Conservation (phyloP, 371 early-diverging fungal species). For the Mucor plumbeus region DNA sequence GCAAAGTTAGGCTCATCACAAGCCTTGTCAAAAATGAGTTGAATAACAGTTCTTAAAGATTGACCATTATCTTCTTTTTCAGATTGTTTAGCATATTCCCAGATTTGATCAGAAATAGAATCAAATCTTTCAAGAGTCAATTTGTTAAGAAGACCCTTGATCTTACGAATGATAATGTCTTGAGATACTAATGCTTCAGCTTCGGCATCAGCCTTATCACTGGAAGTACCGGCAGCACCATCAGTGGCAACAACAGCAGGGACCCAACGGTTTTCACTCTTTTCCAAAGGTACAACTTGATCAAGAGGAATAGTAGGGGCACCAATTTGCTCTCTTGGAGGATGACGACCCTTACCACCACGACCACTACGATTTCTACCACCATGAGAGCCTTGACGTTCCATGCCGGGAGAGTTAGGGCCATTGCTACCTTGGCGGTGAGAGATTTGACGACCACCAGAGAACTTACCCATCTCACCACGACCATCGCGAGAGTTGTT, state of each 20-base stretch:
- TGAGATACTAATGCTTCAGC: conserved; percentile 52
- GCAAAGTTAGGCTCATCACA: conserved; percentile 92
- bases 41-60: conserved; percentile 80
- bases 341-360: conserved; percentile 58
- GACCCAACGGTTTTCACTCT: conserved; percentile 86
- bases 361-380: conserved; percentile 58
- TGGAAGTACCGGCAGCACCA: conserved; percentile 19
- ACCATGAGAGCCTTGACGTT: conserved; percentile 55
- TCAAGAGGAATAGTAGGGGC: conserved; percentile 68
- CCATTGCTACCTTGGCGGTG: conserved; percentile 60
- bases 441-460: conserved; percentile 50
- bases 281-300: conserved; percentile 75
- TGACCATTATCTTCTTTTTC: conserved; percentile 70
- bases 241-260: conserved; percentile 61
- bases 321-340: conserved; percentile 46
- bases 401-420: conserved; percentile 58
- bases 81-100: conserved; percentile 76
- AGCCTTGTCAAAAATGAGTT: conserved; percentile 92
- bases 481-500: conserved; percentile 49
- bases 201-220: conserved; percentile 17
- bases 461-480: conserved; percentile 54
- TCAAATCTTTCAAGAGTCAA: conserved; percentile 95
- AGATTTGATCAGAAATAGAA: conserved; percentile 80
- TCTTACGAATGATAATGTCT: conserved; percentile 78
- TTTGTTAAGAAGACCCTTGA: conserved; percentile 92